Conservation (phyloP, 371 early-diverging fungal species). For the Mucor mucedo region DNA sequence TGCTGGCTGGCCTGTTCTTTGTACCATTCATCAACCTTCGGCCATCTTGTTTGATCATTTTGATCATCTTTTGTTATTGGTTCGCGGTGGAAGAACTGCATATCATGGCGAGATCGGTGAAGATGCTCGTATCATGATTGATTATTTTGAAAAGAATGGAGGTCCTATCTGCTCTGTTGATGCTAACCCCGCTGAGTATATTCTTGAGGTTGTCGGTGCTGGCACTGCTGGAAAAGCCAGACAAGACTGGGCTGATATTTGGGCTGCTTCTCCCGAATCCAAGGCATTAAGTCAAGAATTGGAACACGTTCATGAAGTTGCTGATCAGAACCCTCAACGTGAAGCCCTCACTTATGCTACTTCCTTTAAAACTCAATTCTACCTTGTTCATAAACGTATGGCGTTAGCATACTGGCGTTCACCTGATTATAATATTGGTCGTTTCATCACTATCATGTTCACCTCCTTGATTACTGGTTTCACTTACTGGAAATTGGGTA, state of each 20-base stretch:
- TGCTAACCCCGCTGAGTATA: conserved; percentile 53
- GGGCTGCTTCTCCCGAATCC: conserved; percentile 45
- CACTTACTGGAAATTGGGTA: conserved; percentile 60
- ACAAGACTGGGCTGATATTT: conserved; percentile 60
- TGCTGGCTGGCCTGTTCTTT: conserved; percentile 61
- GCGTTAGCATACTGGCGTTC: conserved; percentile 60
- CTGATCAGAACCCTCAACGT: conserved; percentile 20
- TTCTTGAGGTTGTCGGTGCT: conserved; percentile 55
- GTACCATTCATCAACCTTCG: conserved; percentile 74
- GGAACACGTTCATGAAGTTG: conserved; percentile 15
- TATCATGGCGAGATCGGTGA: conserved; percentile 79
- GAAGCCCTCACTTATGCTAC: conserved; percentile 32
- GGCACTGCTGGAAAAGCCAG: conserved; percentile 39
- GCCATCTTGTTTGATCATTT: conserved; percentile 66
- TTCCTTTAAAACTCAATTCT: conserved; percentile 36
- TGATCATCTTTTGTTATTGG: conserved; percentile 69
- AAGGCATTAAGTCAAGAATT: conserved; percentile 20
- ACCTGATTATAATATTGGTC: conserved; percentile 62
- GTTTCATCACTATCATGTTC: conserved; percentile 44
- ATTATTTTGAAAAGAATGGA: conserved; percentile 68
- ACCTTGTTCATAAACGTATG: conserved; percentile 56
- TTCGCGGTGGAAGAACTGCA: conserved; percentile 72
- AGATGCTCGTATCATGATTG: conserved; percentile 54
- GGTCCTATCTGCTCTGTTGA: conserved; percentile 58
- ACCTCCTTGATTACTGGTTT: conserved; percentile 57